A percentile compares a stretch with the other conserved stretches of the same genome.
These are phyloP conservation scores for Globisporangium abappressorium DNA, from an alignment of 352 stramenopile species.

Conservation along the genomic window DNA sequence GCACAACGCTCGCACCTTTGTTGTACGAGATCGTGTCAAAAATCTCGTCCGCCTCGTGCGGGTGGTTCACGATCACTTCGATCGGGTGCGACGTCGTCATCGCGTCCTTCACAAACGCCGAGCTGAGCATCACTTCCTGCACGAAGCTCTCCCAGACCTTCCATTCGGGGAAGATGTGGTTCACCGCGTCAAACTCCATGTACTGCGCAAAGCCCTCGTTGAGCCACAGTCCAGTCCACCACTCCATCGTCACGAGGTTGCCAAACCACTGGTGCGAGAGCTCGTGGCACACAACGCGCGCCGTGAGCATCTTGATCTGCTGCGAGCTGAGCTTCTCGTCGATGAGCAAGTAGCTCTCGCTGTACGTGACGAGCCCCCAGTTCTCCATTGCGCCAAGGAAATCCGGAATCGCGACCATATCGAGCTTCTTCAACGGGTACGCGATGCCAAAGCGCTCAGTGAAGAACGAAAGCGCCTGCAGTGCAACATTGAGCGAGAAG, in stretches of 20 bases:
- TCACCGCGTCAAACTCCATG: conserved; percentile 94
- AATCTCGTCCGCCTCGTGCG: conserved; percentile 96
- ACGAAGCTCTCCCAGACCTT: conserved; percentile 96
- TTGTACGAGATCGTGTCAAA: conserved; percentile 98
- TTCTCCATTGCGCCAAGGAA: conserved; percentile 96
- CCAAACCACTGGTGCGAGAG: conserved; percentile 97
- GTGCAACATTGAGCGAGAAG: conserved; percentile 87
- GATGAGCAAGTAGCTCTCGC: conserved; percentile 90
- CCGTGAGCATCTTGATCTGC: conserved; percentile 69
- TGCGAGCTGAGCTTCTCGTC: conserved; percentile 62
- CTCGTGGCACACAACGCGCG: conserved; percentile 96
- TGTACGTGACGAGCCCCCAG: conserved; percentile 95
- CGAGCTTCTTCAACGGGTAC: conserved; percentile 98
- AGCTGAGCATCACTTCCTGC: conserved; percentile 54
- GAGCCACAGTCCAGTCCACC: conserved; percentile 94
- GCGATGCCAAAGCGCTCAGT: conserved; percentile 66
- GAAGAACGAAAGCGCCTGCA: conserved; percentile 70
- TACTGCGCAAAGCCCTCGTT: conserved; percentile 98
- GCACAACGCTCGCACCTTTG: conserved; percentile 85
- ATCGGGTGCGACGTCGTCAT: conserved; percentile 92
- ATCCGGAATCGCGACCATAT: conserved; percentile 96
- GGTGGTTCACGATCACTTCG: conserved; percentile 91
- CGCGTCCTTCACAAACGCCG: conserved; percentile 92
- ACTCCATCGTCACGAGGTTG: conserved; percentile 99
- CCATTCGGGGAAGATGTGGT: conserved; percentile 93